phyloP scores from a whole-genome alignment of 257 asterid species.

The Primulina huaijiensis region DNA sequence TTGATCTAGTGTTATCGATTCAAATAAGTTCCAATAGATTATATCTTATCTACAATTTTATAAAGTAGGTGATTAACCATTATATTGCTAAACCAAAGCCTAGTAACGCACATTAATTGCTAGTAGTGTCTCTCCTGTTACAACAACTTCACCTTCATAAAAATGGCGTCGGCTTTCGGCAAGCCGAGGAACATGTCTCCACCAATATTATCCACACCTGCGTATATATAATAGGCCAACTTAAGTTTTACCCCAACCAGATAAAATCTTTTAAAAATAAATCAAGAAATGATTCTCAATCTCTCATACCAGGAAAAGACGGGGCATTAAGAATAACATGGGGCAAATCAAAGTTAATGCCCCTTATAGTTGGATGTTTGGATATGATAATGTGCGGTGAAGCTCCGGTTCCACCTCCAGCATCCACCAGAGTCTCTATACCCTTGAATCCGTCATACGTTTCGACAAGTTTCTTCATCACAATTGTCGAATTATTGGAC shows the following conservation, averaged over 20 bases:
- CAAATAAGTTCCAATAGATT: too few species aligned
- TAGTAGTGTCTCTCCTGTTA: too few species aligned
- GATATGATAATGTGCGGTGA: constrained; percentile 34
- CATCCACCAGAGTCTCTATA: constrained; percentile 41
- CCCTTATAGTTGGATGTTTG: constrained; percentile 37
- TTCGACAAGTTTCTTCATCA: constrained; percentile 44
- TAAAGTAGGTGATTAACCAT: too few species aligned
- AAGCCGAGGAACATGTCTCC: constrained; percentile 53
- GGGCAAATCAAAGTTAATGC: constrained; percentile 46
- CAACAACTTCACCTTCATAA: constrained; percentile 37
- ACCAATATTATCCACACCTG: constrained; percentile 44
- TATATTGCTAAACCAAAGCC: too few species aligned
- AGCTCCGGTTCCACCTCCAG: constrained; percentile 54
- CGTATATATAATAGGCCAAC: neutral
- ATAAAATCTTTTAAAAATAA: too few species aligned
- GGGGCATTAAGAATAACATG: constrained; percentile 42
- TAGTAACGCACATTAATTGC: too few species aligned
- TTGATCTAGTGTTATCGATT: too few species aligned
- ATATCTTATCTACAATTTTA: too few species aligned
- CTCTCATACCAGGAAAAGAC: constrained; percentile 24
- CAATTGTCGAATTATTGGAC: constrained; percentile 39
- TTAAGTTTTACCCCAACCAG: too few species aligned
- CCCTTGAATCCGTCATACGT: constrained; percentile 44
- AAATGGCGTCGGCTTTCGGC: constrained; percentile 49
- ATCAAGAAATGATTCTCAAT: too few species aligned